phyloP scores from a whole-genome alignment of 106 monocot species.

The Xerophyta viscosa region DNA sequence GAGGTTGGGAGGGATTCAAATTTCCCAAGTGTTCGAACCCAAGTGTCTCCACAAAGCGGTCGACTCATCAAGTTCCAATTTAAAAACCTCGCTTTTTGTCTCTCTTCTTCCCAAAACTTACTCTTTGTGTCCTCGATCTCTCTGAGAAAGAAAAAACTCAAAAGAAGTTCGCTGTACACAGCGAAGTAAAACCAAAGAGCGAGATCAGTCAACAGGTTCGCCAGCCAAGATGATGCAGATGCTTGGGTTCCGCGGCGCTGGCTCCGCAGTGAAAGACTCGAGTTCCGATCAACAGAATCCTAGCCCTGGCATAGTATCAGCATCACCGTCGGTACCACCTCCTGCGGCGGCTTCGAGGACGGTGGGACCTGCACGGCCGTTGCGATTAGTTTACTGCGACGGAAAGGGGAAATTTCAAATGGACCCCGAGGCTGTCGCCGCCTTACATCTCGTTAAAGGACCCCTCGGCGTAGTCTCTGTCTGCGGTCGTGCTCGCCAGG shows the following conservation, averaged over 20 bases:
- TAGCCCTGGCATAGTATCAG: slow-evolving; percentile 5
- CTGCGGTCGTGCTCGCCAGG: slow-evolving; percentile 74
- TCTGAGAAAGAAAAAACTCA: background rate
- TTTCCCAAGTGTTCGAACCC: no score
- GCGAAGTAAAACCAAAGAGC: background rate
- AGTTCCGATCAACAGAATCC: background rate
- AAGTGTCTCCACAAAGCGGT: no score
- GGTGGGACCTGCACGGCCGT: slow-evolving; percentile 51
- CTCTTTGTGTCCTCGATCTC: no score
- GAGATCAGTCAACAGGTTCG: background rate
- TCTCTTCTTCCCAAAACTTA: no score
- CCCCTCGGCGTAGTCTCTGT: slow-evolving; percentile 71
- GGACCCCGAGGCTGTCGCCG: slow-evolving; percentile 94
- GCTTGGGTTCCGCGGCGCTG: slow-evolving; percentile 53
- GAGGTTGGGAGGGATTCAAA: no score
- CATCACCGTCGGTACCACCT: background rate
- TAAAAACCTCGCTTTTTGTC: no score
- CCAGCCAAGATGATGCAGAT: slow-evolving; percentile 53
- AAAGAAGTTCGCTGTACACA: no score
- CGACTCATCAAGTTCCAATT: no score
- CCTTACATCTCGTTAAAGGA: slow-evolving; percentile 79
- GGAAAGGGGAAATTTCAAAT: slow-evolving; percentile 79
- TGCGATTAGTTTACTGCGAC: slow-evolving; percentile 66
- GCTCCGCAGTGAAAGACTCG: slow-evolving; percentile 23
- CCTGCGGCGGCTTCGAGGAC: slow-evolving; percentile 3